A percentile compares a stretch with the other conserved stretches of the same genome.
These are phyloP conservation scores for Monascus purpureus DNA, from an alignment of 495 filamentous ascomycete genomes.

Conservation along the genomic window DNA sequence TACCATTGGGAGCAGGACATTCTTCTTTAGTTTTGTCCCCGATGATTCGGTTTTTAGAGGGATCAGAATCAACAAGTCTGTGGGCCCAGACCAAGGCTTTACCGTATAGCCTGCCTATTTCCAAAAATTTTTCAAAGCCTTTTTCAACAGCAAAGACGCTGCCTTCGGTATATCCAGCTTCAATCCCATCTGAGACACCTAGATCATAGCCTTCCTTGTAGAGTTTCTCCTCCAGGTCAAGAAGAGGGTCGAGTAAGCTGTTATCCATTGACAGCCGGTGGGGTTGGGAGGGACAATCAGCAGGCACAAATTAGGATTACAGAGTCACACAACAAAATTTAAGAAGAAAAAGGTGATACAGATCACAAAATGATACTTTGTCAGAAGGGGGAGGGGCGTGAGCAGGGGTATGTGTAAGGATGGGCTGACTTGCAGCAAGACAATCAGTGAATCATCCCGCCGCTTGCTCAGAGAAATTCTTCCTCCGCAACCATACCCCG, in stretches of 20 bases:
- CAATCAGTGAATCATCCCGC: slow-evolving; percentile 8
- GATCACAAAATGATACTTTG: too few relatives aligned
- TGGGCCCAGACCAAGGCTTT: slow-evolving; percentile 68
- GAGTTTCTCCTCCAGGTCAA: slow-evolving; percentile 70
- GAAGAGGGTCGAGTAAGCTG: slow-evolving; percentile 56
- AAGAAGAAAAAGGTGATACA: neutral
- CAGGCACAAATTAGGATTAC: too few relatives aligned
- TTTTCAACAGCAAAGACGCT: slow-evolving; percentile 81
- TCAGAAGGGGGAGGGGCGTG: too few relatives aligned
- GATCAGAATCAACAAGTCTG: slow-evolving; percentile 29
- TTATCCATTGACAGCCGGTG: slow-evolving; percentile 16
- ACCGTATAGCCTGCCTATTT: slow-evolving; percentile 71
- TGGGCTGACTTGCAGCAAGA: too few relatives aligned
- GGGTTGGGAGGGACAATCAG: slow-evolving; percentile 7
- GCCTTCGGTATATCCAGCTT: slow-evolving; percentile 74
- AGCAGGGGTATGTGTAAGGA: too few relatives aligned
- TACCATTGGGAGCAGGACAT: slow-evolving; percentile 2
- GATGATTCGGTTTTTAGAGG: slow-evolving; percentile 6
- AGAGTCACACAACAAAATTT: too few relatives aligned
- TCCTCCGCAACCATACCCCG: slow-evolving; percentile 18
- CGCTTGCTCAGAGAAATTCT: too few relatives aligned
- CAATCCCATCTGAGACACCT: slow-evolving; percentile 62
- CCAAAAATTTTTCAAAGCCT: slow-evolving; percentile 79
- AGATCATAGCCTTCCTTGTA: slow-evolving; percentile 72
- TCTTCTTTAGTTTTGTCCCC: neutral